Base-by-base conservation (phyloP, 257 asterid genomes). In the Ilex asprella region DNA sequence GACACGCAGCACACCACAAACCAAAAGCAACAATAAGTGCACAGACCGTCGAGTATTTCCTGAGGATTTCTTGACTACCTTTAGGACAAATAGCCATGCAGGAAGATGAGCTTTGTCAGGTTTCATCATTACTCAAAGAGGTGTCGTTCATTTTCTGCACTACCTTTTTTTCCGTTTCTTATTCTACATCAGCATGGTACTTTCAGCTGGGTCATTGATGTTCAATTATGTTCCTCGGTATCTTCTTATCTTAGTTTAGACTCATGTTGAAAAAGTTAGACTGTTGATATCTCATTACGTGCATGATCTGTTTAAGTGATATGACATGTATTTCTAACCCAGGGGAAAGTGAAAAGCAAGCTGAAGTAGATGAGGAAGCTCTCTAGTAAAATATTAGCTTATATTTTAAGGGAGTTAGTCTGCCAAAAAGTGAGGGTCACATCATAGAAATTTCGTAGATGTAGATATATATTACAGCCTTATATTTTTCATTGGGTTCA, bases 31-130 rank as follows among this genome's bases (percentile, higher is more conserved):
- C 11, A 62, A 69, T 61, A 72, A 65, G 70, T 50, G 58, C 44
- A 6, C 65, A 30, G 55, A 61, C 62, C 67, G 35, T 61, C 78
- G 30, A 61, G 66, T 69, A 68, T 92, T 92, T 57, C 97, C 99
- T 2, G 97, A 86, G 62, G 83, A 82, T 32, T 89, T 89, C 75
- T 77, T 92, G 80, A 76, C 89, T 62, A 81, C 96, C 70, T 68
- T 92, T 74, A 83, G 96, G 78, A 84, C 99, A 30, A 30, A 70
- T 88, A 61, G 77, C 95, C 73, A 86, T 86, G 97, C 86, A 80
- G 68, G 96, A 86, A 65, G 72, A 55, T 35, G 89, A 92, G 70
- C 82, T 89, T 62, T 75, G 83, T 73, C 78, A 79, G 70, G 97
- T 80, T 61, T 76, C 87, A 46, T 79, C 95, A 16, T 75, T 85